phyloP scores from a whole-genome alignment of 495 filamentous ascomycete species.

The Penicillium ochrochloron region DNA sequence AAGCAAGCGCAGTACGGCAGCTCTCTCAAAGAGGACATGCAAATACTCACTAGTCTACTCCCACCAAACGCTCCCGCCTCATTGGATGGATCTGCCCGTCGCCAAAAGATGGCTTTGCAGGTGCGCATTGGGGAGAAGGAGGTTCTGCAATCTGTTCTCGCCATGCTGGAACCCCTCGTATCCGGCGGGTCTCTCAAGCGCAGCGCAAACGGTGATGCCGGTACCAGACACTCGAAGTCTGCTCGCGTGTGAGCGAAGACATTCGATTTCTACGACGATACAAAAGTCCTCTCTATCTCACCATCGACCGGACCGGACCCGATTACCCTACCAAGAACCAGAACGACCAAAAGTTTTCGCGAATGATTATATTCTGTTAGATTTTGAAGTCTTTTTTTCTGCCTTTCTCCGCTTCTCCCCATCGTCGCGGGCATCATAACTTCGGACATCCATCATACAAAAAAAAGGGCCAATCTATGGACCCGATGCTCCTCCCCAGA shows the following conservation, averaged over 20 bases:
- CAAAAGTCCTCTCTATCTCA: neutral
- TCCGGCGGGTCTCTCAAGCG: slow-evolving; percentile 33
- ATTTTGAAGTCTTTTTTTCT: slow-evolving; percentile 38
- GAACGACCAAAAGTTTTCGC: slow-evolving; percentile 28
- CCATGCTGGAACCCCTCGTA: slow-evolving; percentile 37
- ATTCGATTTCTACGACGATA: slow-evolving; percentile 6
- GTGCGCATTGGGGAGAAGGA: slow-evolving; percentile 83
- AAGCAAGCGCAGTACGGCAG: slow-evolving; percentile 61
- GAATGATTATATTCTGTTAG: slow-evolving; percentile 40
- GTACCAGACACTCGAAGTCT: slow-evolving; percentile 45
- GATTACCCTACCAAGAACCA: slow-evolving; percentile 6
- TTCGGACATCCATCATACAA: slow-evolving; percentile 47
- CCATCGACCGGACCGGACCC: neutral
- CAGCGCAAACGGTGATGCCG: slow-evolving; percentile 35
- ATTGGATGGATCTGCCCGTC: slow-evolving; percentile 34
- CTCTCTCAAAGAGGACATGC: slow-evolving; percentile 63
- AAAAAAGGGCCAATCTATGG: slow-evolving; percentile 16
- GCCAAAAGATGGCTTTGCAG: slow-evolving; percentile 70
- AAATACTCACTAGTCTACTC: slow-evolving; percentile 48
- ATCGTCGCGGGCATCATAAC: slow-evolving; percentile 49
- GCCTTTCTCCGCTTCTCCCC: slow-evolving; percentile 37
- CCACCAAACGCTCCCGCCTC: slow-evolving; percentile 25
- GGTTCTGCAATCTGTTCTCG: slow-evolving; percentile 58
- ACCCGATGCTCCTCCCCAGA: slow-evolving; percentile 22
- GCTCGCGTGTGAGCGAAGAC: slow-evolving; percentile 30